These are phyloP conservation scores for Phytophthora meadii DNA, from an alignment of 352 stramenopile species.

Conservation along the genomic window DNA sequence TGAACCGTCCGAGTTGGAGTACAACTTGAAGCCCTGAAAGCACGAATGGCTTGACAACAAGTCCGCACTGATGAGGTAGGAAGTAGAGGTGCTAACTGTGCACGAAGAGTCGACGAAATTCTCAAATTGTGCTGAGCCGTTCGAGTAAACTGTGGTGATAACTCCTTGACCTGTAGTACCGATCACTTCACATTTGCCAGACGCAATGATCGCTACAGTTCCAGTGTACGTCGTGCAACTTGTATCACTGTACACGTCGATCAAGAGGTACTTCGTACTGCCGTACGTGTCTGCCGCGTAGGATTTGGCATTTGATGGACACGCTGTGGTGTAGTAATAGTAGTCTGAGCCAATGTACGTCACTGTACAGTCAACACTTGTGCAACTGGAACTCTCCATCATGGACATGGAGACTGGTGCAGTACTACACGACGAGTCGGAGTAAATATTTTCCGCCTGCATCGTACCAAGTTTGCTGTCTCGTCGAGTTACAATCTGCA, in stretches of 20 bases:
- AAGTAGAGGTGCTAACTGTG: conserved; percentile 8
- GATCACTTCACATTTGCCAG: conserved; percentile 22
- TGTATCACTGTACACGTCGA: conserved; percentile 26
- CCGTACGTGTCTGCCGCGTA: conserved; percentile 29
- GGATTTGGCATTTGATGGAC: conserved; percentile 26
- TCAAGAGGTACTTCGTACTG: conserved; percentile 33
- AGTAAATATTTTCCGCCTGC: conserved; percentile 31
- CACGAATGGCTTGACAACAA: conserved; percentile 31
- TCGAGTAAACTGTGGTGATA: conserved; percentile 30
- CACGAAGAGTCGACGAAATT: conserved; percentile 28
- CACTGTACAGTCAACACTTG: conserved; percentile 5
- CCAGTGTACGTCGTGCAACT: conserved; percentile 19
- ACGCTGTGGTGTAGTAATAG: conserved; percentile 26
- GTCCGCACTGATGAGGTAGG: conserved; percentile 29
- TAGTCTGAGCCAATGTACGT: conserved; percentile 10
- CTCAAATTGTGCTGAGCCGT: conserved; percentile 25
- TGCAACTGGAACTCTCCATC: conserved; percentile 18
- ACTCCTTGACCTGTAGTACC: conserved; percentile 14
- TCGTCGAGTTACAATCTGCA: conserved; percentile 9
- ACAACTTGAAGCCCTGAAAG: conserved; percentile 30
- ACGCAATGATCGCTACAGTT: conserved; percentile 25
- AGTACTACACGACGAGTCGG: conserved; percentile 26
- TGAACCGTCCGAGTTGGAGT: conserved; percentile 30
- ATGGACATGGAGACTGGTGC: conserved; percentile 31
- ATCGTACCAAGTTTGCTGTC: conserved; percentile 10